Evolutionary conservation across 495 filamentous ascomycete species (phyloP).

Genomic region (Mycothermus thermophilus): DNA sequence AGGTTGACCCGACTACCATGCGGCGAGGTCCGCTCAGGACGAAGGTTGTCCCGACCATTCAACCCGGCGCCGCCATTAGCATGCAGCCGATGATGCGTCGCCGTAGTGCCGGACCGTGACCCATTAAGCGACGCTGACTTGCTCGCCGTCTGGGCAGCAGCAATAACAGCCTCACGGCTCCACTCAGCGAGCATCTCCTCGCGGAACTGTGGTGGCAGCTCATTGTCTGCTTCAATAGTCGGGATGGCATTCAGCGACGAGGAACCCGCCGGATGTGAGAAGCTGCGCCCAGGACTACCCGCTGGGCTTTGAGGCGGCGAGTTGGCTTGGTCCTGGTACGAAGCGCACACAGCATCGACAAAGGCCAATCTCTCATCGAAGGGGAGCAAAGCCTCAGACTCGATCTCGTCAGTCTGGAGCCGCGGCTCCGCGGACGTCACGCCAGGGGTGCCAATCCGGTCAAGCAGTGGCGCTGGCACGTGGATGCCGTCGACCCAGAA

Average conservation of each 20-base stretch:
- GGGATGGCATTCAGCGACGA: constrained; percentile 27
- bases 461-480: constrained; percentile 48
- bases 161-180: constrained; percentile 57
- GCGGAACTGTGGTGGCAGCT: constrained; percentile 38
- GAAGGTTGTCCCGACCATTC: constrained; percentile 23
- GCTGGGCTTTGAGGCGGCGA: constrained; percentile 57
- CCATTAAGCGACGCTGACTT: constrained; percentile 58
- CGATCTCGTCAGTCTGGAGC: constrained; percentile 35
- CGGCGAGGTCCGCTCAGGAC: constrained; percentile 22
- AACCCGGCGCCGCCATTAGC: constrained; percentile 34
- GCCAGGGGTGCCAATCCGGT: constrained; percentile 34
- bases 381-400: constrained; percentile 45
- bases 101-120: constrained; percentile 48
- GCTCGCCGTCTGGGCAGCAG: constrained; percentile 51
- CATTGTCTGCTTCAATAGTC: constrained; percentile 20
- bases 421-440: constrained; percentile 30
- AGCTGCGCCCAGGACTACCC: constrained; percentile 52
- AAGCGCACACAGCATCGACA: constrained; percentile 55
- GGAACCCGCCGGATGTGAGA: constrained; percentile 46
- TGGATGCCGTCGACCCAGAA: constrained; percentile 67
- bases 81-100: constrained; percentile 39
- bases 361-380: constrained; percentile 53
- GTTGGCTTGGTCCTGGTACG: constrained; percentile 43
- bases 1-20: constrained; percentile 28
- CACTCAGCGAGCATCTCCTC: constrained; percentile 59